These are phyloP conservation scores for Gigaspora rosea DNA, from an alignment of 192 early-diverging fungal species.

Conservation along the genomic window DNA sequence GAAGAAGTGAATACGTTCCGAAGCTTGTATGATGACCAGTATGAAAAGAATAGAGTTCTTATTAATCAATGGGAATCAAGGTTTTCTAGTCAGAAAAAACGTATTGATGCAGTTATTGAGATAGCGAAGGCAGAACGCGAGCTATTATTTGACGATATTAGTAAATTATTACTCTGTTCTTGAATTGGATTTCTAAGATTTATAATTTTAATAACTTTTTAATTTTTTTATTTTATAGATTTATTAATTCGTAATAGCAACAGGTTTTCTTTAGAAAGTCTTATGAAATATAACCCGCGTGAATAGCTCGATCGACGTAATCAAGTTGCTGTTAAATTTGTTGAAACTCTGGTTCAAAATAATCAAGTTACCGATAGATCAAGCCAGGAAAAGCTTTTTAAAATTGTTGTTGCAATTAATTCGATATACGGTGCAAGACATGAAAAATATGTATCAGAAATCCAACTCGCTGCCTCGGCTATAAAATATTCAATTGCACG, in stretches of 20 bases:
- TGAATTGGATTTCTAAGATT: too few species aligned
- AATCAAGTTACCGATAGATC: not conserved
- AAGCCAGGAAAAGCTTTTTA: conserved; percentile 13
- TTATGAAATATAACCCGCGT: conserved; percentile 12
- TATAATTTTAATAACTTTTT: too few species aligned
- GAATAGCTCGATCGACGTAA: conserved; percentile 15
- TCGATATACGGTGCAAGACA: conserved; percentile 17
- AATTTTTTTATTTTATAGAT: too few species aligned
- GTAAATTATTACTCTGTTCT: too few species aligned
- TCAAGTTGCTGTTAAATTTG: conserved; percentile 19
- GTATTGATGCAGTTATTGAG: too few species aligned
- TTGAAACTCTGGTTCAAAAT: too few species aligned
- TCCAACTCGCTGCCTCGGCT: too few species aligned
- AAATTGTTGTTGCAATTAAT: conserved; percentile 11
- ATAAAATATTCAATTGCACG: too few species aligned
- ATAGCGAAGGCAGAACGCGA: too few species aligned
- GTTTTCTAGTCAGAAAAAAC: too few species aligned
- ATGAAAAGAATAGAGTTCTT: conserved; percentile 11
- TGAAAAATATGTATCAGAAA: too few species aligned
- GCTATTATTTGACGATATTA: too few species aligned
- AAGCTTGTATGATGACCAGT: conserved; percentile 20
- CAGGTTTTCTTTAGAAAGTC: conserved; percentile 15
- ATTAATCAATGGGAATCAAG: conserved; percentile 19
- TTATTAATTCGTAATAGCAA: conserved; percentile 14
- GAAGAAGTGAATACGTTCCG: not conserved